Evolutionary conservation across 2,329 filamentous ascomycete species (phyloP).

Genomic region (Dothistroma septosporum): DNA sequence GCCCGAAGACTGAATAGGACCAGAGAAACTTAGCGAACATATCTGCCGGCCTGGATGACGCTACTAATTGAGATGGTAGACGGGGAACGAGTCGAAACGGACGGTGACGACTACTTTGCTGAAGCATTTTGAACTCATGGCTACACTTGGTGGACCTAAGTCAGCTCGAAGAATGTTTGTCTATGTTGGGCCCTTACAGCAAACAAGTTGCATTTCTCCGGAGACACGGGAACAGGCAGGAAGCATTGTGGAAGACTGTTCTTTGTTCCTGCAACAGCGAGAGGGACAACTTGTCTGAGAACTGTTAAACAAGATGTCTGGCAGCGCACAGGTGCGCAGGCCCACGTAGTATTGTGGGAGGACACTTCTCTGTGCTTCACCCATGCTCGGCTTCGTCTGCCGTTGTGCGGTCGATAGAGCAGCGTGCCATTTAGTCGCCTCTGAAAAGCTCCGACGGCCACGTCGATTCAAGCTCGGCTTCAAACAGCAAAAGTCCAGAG

Average conservation of each 20-base stretch:
- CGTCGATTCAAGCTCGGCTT: background rate
- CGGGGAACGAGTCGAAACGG: background rate
- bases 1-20: background rate
- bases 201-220: background rate
- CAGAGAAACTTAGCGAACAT: background rate
- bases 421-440: background rate
- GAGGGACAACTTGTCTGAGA: background rate
- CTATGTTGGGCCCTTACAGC: background rate
- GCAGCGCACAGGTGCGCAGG: background rate
- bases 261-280: background rate
- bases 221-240: background rate
- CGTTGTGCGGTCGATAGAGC: background rate
- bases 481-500: no score
- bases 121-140: background rate
- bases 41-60: background rate
- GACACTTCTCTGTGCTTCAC: background rate
- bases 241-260: background rate
- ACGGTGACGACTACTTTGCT: background rate
- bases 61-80: background rate
- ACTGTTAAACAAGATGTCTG: background rate
- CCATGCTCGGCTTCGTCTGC: background rate
- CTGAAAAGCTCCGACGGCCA: background rate
- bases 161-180: background rate
- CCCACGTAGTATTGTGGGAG: background rate
- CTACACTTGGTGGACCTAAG: background rate